Percentiles rank a stretch among this genome's conserved stretches.
Conservation (phyloP, 2,329 filamentous ascomycete genomes). For the Clathrospora elynae region DNA sequence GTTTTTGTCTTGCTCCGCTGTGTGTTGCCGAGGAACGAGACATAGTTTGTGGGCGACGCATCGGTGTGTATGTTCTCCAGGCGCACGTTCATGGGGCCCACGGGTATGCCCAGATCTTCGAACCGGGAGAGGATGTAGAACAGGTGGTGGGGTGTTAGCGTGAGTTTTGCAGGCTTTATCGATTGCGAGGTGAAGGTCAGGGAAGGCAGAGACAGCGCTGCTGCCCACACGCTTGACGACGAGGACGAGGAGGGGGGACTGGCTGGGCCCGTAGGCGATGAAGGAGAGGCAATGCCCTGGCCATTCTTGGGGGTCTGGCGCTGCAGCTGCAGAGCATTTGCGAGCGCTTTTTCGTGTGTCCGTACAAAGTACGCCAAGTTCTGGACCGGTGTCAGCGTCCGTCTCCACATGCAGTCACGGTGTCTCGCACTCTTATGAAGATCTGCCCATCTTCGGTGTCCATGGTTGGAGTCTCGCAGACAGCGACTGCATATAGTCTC, state of each 20-base stretch:
- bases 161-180: constrained; percentile 87
- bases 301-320: constrained; percentile 72
- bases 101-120: constrained; percentile 86
- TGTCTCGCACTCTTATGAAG: constrained; percentile 75
- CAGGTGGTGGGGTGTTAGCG: constrained; percentile 91
- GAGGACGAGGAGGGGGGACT: constrained; percentile 62
- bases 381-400: constrained; percentile 57
- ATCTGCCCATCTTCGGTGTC: constrained; percentile 87
- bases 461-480: constrained; percentile 57
- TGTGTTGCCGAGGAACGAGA: constrained; percentile 87
- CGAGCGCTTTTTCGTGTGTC: constrained; percentile 94
- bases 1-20: constrained; percentile 78
- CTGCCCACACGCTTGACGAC: constrained; percentile 72
- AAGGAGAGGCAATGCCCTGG: constrained; percentile 52
- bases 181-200: constrained; percentile 83
- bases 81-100: constrained; percentile 95
- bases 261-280: constrained; percentile 45
- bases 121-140: constrained; percentile 96
- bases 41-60: constrained; percentile 85
- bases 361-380: constrained; percentile 95
- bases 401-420: constrained; percentile 1
- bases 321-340: constrained; percentile 89
- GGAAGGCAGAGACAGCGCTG: constrained; percentile 83
- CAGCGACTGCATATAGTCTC: constrained; percentile 43
- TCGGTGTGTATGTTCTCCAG: constrained; percentile 93